A percentile compares a stretch with the other conserved stretches of the same genome.
These are phyloP conservation scores for Fagopyrum tataricum DNA, from an alignment of 148 eudicot species.

Conservation along the genomic window DNA sequence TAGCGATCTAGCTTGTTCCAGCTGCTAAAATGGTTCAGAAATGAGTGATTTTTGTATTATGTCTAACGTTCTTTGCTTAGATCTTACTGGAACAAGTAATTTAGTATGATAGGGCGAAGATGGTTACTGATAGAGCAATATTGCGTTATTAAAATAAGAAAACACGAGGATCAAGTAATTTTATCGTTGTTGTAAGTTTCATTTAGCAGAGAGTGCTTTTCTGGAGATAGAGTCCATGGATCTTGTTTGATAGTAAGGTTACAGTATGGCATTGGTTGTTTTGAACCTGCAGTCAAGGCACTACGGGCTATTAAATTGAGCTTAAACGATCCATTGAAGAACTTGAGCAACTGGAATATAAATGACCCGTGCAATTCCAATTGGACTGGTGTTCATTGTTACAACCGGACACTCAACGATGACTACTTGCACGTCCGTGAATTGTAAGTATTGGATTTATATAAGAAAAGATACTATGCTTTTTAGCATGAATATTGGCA, in stretches of 20 bases:
- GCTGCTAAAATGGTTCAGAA: background rate
- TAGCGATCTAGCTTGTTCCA: background rate
- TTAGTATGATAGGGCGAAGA: background rate
- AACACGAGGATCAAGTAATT: background rate
- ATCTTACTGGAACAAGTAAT: background rate
- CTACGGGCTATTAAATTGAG: constrained; percentile 22
- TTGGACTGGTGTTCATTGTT: constrained; percentile 44
- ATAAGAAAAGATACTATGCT: background rate
- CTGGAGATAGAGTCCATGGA: background rate
- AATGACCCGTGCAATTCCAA: constrained; percentile 37
- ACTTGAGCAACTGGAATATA: constrained; percentile 26
- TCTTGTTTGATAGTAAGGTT: background rate
- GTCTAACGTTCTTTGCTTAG: background rate
- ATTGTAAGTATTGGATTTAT: constrained; percentile 27
- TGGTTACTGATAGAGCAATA: background rate
- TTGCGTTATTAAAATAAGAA: background rate
- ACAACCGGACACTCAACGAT: constrained; percentile 20
- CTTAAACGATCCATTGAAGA: constrained; percentile 30
- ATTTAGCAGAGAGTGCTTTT: background rate
- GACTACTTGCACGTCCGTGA: constrained; percentile 38
- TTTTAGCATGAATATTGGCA: background rate
- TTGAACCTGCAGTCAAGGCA: constrained; percentile 25
- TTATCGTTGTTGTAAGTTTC: background rate
- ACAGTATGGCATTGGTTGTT: background rate
- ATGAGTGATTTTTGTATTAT: background rate